phyloP scores from a whole-genome alignment of 305 asterid species.

The Solanum hybrid region DNA sequence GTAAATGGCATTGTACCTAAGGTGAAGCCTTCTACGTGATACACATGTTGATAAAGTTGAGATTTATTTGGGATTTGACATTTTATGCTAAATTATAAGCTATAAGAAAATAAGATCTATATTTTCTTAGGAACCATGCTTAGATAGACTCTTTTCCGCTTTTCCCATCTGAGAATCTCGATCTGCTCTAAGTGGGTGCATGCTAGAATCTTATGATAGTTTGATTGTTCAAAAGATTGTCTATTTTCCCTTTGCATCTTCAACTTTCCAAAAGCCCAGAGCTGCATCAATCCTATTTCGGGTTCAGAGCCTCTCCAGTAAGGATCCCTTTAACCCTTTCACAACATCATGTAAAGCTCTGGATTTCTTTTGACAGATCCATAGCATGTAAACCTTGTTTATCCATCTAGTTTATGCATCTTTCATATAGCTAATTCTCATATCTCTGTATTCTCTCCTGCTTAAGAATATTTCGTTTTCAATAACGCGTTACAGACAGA shows the following conservation, averaged over 20 bases:
- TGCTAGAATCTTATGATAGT: neutral
- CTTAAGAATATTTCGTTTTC: neutral
- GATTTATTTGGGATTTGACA: neutral
- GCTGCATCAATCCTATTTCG: neutral
- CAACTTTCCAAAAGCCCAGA: neutral
- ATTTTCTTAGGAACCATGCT: neutral
- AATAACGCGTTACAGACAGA: neutral
- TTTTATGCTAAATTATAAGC: neutral
- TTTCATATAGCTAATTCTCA: neutral
- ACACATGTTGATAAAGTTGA: neutral
- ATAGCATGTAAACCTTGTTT: neutral
- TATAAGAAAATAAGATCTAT: neutral
- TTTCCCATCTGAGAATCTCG: neutral
- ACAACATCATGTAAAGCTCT: neutral
- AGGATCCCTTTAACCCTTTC: neutral
- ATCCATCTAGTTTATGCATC: neutral
- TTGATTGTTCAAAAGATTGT: neutral
- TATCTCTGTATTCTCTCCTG: neutral
- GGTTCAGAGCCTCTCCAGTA: neutral
- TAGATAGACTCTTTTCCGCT: neutral
- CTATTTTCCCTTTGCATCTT: neutral
- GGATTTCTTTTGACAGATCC: neutral
- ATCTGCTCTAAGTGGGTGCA: neutral
- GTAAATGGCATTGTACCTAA: conserved; percentile 86
- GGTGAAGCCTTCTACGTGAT: conserved; percentile 29